Percentiles rank a stretch among this genome's conserved stretches.
phyloP scores from a whole-genome alignment of 495 filamentous ascomycete species.

The Aspergillus ellipticus region DNA sequence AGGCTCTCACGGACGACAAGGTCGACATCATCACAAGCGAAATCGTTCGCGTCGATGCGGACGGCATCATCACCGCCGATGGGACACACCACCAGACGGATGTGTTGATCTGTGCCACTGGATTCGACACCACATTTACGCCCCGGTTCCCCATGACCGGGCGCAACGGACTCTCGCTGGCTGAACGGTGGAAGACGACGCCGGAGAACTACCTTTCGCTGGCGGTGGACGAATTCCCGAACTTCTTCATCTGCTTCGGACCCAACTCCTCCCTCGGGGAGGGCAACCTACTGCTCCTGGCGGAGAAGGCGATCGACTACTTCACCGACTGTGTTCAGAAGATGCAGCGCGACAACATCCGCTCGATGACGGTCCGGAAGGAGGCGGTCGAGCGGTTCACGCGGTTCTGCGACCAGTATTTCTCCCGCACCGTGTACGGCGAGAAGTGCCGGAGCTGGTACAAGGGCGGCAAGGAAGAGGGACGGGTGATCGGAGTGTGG shows the following conservation, averaged over 20 bases:
- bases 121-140: slow-evolving; percentile 49
- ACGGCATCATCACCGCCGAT: slow-evolving; percentile 46
- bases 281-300: slow-evolving; percentile 40
- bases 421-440: slow-evolving; percentile 44
- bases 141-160: slow-evolving; percentile 52
- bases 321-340: slow-evolving; percentile 48
- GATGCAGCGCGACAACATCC: slow-evolving; percentile 49
- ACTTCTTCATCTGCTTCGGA: slow-evolving; percentile 56
- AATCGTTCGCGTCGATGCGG: slow-evolving; percentile 42
- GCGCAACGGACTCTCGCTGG: slow-evolving; percentile 40
- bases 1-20: slow-evolving; percentile 47
- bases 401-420: slow-evolving; percentile 44
- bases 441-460: slow-evolving; percentile 54
- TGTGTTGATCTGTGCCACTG: slow-evolving; percentile 50
- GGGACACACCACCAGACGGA: slow-evolving; percentile 42
- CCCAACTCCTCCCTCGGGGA: slow-evolving; percentile 47
- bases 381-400: slow-evolving; percentile 46
- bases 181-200: slow-evolving; percentile 46
- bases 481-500: slow-evolving; percentile 38
- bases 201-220: slow-evolving; percentile 57
- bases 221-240: slow-evolving; percentile 61
- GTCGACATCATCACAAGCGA: slow-evolving; percentile 38
- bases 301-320: slow-evolving; percentile 51
- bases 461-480: slow-evolving; percentile 38
- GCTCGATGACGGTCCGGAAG: slow-evolving; percentile 32